phyloP scores from a whole-genome alignment of 2,329 filamentous ascomycete species.

The Calonectria pauciramosa region DNA sequence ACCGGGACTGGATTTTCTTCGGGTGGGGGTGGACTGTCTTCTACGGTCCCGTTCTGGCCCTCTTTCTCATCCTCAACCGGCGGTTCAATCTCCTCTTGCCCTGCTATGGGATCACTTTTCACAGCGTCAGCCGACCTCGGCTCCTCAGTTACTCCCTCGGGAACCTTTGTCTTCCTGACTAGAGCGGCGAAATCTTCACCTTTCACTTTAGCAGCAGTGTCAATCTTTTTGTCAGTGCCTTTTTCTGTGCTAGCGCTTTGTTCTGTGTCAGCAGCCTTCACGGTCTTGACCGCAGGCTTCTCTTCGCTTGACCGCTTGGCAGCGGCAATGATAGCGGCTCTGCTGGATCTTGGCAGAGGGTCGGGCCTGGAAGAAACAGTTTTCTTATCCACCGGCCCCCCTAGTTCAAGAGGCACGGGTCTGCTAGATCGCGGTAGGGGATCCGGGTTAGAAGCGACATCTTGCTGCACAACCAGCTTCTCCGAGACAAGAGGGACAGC shows the following conservation, averaged over 20 bases:
- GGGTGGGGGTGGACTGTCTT: background rate
- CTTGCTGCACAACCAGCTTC: background rate
- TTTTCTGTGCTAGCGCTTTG: background rate
- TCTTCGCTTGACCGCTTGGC: background rate
- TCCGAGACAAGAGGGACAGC: background rate
- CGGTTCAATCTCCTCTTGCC: background rate
- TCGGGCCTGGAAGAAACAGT: background rate
- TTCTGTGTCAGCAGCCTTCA: background rate
- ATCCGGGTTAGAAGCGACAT: background rate
- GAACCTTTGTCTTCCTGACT: background rate
- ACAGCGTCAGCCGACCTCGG: background rate
- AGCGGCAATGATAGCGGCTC: background rate
- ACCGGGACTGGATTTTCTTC: background rate
- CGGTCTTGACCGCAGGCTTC: background rate
- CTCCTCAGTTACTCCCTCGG: background rate
- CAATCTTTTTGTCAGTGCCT: background rate
- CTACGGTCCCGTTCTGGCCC: background rate
- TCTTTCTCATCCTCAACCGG: background rate
- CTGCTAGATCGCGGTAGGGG: no score
- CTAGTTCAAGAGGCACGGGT: background rate
- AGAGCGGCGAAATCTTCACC: background rate
- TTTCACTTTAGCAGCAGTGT: background rate
- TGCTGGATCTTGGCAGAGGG: background rate
- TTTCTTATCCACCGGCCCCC: no score
- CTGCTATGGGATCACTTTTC: background rate